Conservation (phyloP, 495 filamentous ascomycete genomes). For the Terfezia boudieri region DNA sequence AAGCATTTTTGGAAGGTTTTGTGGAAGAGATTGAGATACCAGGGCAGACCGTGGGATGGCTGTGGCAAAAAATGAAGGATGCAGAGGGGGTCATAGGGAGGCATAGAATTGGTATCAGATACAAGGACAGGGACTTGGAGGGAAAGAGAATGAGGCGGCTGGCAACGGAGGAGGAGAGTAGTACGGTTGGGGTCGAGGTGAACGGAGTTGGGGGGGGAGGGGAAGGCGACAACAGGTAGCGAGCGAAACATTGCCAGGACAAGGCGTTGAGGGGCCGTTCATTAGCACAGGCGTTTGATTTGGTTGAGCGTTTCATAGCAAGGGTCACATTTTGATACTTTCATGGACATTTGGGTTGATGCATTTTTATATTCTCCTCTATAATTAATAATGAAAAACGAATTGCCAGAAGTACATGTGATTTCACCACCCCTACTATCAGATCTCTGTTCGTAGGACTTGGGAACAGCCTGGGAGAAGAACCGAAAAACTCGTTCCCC, state of each 20-base stretch:
- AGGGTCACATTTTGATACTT: too few species aligned
- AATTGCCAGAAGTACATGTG: too few species aligned
- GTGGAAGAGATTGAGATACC: slow-evolving; percentile 6
- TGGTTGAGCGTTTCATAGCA: too few species aligned
- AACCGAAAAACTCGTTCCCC: background rate
- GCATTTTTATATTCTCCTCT: too few species aligned
- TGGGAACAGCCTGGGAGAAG: background rate
- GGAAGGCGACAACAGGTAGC: too few species aligned
- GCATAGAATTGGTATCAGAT: slow-evolving; percentile 6
- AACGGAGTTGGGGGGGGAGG: background rate
- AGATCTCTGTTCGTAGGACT: background rate
- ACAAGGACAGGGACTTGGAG: slow-evolving; percentile 2
- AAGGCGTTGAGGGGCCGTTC: too few species aligned
- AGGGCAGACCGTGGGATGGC: slow-evolving; percentile 3
- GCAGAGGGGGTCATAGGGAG: slow-evolving; percentile 8
- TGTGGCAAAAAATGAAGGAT: slow-evolving; percentile 9
- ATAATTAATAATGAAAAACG: too few species aligned
- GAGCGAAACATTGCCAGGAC: too few species aligned
- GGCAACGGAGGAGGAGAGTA: background rate
- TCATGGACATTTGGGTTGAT: too few species aligned
- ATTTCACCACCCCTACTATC: background rate
- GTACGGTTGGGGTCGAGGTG: background rate
- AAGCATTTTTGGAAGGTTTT: slow-evolving; percentile 12
- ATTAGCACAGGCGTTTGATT: too few species aligned
- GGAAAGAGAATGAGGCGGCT: background rate